Evolutionary conservation across 768 basidiomycete species (phyloP).

Genomic region (Hortiboletus campestris): DNA sequence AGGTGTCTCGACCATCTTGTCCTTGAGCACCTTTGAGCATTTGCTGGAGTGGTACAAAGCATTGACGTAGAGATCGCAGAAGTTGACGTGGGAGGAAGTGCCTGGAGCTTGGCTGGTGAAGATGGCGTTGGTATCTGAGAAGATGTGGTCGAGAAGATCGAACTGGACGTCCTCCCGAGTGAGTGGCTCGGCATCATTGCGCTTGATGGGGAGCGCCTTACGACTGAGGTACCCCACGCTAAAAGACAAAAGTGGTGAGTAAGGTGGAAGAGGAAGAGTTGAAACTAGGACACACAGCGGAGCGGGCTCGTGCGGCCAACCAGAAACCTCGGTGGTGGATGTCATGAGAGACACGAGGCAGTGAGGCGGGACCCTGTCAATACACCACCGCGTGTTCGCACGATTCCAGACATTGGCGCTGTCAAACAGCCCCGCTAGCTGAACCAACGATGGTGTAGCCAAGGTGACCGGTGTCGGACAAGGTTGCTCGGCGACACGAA

Average conservation of each 20-base stretch:
- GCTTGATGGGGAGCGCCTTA: constrained; percentile 72
- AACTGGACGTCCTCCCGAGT: constrained; percentile 84
- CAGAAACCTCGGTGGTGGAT: constrained; percentile 38
- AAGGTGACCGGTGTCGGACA: neutral
- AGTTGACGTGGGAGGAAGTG: constrained; percentile 56
- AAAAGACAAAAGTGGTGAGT: constrained; percentile 13
- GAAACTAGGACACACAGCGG: constrained; percentile 46
- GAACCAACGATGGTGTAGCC: neutral
- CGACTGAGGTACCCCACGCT: constrained; percentile 62
- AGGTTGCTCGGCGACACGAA: constrained; percentile 2
- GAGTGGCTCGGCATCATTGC: constrained; percentile 78
- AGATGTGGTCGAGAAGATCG: constrained; percentile 79
- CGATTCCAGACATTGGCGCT: constrained; percentile 23
- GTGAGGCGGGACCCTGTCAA: constrained; percentile 31
- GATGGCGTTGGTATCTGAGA: constrained; percentile 61
- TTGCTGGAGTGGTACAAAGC: constrained; percentile 77
- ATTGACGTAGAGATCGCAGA: constrained; percentile 81
- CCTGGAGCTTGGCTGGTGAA: constrained; percentile 68
- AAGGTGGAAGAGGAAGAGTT: constrained; percentile 6
- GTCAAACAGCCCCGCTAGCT: constrained; percentile 5
- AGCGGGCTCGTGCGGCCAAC: constrained; percentile 49
- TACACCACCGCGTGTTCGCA: constrained; percentile 26
- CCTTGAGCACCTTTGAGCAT: constrained; percentile 85
- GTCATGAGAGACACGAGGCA: constrained; percentile 45
- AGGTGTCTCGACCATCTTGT: constrained; percentile 82